These are phyloP conservation scores for Coemansia sp. DNA, from an alignment of 192 early-diverging fungal species.

Conservation along the genomic window DNA sequence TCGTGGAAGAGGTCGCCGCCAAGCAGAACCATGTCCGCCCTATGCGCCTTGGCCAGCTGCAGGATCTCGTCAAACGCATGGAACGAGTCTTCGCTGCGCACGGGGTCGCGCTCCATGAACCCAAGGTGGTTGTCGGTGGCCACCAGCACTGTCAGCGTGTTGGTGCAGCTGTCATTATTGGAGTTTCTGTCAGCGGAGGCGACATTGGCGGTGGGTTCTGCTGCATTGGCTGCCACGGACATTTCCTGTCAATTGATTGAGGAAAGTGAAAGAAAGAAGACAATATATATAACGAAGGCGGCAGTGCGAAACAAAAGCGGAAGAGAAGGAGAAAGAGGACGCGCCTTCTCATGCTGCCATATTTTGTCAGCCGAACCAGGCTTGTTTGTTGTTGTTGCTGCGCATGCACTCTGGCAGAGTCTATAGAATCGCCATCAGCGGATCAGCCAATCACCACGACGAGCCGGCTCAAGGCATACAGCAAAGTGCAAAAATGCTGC, in stretches of 20 bases:
- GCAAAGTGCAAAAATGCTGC: too few species aligned
- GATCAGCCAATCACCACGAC: not conserved
- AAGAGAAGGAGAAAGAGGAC: constrained; percentile 1
- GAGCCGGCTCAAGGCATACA: not conserved
- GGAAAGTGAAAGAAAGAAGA: not conserved
- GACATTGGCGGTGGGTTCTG: not conserved
- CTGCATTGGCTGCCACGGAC: too few species aligned
- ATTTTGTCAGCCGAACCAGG: not conserved
- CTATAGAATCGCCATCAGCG: not conserved
- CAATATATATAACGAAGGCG: not conserved
- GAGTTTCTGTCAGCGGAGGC: not conserved
- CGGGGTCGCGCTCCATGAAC: constrained; percentile 86
- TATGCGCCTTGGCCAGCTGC: constrained; percentile 57
- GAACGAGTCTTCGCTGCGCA: constrained; percentile 84
- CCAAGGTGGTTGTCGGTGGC: constrained; percentile 97
- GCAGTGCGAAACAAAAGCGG: not conserved
- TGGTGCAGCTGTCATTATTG: constrained; percentile 2
- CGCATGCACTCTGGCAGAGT: not conserved
- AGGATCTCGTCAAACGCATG: constrained; percentile 89
- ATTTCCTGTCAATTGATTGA: not conserved
- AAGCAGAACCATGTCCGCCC: constrained; percentile 89
- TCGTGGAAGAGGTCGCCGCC: constrained; percentile 98
- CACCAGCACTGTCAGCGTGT: constrained; percentile 63
- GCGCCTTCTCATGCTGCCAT: too few species aligned
- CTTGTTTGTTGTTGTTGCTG: not conserved